Conservation (phyloP, 2,329 filamentous ascomycete genomes). For the Paecilomyces formosus region DNA sequence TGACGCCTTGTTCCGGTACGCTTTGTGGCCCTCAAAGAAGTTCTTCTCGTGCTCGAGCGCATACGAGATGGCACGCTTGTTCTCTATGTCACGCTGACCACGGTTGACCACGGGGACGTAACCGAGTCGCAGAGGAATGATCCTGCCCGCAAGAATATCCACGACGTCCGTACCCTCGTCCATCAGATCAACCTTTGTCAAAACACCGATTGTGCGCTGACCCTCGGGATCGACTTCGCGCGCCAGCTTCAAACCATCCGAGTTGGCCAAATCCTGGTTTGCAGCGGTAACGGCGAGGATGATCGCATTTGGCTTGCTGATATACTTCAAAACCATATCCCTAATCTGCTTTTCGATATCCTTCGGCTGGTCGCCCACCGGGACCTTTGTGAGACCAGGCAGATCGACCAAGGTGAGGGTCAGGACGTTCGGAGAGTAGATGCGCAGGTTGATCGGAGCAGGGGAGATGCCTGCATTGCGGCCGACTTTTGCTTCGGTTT, state of each 20-base stretch:
- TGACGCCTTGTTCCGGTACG: constrained; percentile 95
- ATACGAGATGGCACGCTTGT: constrained; percentile 87
- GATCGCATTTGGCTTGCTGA: constrained; percentile 96
- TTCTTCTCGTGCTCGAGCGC: constrained; percentile 90
- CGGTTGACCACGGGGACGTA: constrained; percentile 98
- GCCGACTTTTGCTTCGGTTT: constrained; percentile 94
- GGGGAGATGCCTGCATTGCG: constrained; percentile 95
- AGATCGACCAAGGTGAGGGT: constrained; percentile 95
- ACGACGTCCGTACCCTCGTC: constrained; percentile 97
- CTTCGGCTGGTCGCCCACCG: constrained; percentile 89
- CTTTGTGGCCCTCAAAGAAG: constrained; percentile 98
- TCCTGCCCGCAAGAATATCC: constrained; percentile 93
- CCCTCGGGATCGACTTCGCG: constrained; percentile 96
- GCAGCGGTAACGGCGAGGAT: constrained; percentile 93
- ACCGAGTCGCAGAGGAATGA: constrained; percentile 88
- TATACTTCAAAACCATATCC: constrained; percentile 98
- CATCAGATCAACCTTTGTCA: constrained; percentile 99
- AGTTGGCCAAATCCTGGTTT: constrained; percentile 97
- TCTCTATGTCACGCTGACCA: constrained; percentile 96
- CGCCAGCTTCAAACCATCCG: constrained; percentile 91
- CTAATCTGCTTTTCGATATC: constrained; percentile 95
- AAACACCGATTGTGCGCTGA: constrained; percentile 93
- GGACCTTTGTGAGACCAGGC: constrained; percentile 92
- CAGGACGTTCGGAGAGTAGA: constrained; percentile 97
- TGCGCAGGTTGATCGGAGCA: constrained; percentile 92